Base-by-base conservation (phyloP, 23 red algal species). In the Pyropia yezoensis region DNA sequence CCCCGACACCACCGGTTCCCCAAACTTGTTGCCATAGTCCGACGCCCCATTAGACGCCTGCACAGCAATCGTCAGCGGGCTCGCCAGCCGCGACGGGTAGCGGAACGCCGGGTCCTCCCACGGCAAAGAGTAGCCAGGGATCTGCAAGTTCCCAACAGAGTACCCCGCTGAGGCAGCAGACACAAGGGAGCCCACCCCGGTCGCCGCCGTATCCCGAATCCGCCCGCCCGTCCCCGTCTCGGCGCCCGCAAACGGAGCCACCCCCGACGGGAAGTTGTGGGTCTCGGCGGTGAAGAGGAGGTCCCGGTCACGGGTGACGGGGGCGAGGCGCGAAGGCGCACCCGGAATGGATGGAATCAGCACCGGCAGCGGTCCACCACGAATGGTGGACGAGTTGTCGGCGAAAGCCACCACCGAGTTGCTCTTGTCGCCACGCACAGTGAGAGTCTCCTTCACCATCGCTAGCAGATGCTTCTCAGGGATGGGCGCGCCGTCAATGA, bases 21-120 rank as follows among this genome's bases (percentile, higher is more conserved):
- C 94, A 75, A 98, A 98, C 80, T 98, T 98, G 86, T 98, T 98
- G 18, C 94, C 94, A 59, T 98, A 98, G 50, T 98, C 94, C 39
- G 77, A 85, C 33, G 94, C 94, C 49, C 94, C 94, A 66, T 98
- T 91, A 32, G 77, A 85, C 1, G 94, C 94, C 49, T 88, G 58
- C 39, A 98, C 82, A 3, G 80, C 57, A 61, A 98, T 98, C 20
- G 76, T 49, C 22, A 90, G 69, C 67, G 84, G 74, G 3, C 79
- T 82, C 52, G 85, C 94, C 53, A 98, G 67, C 61, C 91, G 77
- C 47, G 62, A 59, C n/a, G 94, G 85, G 68, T 98, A 98, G 64
- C 50, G 33, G 64, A 98, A 90, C 20, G 78, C 33, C 17, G 20
- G 21, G 22, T 81, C 58, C 55, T 98, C 94, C 94, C 94, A 98